Evolutionary conservation across 345 rosid genomes (phyloP).

Genomic region (Physaria fendleri): DNA sequence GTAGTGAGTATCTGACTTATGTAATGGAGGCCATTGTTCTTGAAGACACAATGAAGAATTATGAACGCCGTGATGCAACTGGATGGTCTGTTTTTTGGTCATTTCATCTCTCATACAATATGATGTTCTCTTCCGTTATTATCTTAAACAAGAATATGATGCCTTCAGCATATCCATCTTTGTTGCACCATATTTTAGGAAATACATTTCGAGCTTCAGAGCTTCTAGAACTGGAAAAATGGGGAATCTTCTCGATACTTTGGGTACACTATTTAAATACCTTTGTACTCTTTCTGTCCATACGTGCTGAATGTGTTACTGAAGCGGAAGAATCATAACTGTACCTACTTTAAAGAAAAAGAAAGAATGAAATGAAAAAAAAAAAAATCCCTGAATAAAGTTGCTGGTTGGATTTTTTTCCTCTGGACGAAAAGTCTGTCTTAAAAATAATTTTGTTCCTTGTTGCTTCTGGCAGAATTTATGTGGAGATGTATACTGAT

Average conservation of each 20-base stretch:
- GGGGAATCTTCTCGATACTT: conserved; percentile 60
- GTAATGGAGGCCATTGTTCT: conserved; percentile 82
- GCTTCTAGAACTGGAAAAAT: conserved; percentile 54
- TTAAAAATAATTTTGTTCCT: conserved; percentile 6
- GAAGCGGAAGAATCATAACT: neutral
- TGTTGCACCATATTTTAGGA: conserved; percentile 44
- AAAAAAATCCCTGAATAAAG: neutral
- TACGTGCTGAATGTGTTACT: neutral
- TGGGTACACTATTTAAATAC: conserved; percentile 41
- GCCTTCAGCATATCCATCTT: conserved; percentile 6
- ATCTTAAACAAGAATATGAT: neutral
- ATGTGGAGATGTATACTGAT: conserved; percentile 76
- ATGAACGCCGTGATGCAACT: conserved; percentile 68
- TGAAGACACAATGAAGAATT: conserved; percentile 89
- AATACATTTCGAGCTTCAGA: conserved; percentile 86
- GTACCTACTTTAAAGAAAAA: neutral
- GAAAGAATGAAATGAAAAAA: neutral
- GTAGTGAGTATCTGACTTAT: conserved; percentile 82
- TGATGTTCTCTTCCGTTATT: neutral
- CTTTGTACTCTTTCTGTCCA: neutral
- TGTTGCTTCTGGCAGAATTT: conserved; percentile 56
- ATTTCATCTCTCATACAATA: conserved; percentile 1
- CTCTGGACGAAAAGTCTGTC: neutral
- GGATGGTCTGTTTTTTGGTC: conserved; percentile 67
- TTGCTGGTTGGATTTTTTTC: conserved; percentile 1